Conservation (phyloP, 75 land plant species). For the Azolla pinnata region DNA sequence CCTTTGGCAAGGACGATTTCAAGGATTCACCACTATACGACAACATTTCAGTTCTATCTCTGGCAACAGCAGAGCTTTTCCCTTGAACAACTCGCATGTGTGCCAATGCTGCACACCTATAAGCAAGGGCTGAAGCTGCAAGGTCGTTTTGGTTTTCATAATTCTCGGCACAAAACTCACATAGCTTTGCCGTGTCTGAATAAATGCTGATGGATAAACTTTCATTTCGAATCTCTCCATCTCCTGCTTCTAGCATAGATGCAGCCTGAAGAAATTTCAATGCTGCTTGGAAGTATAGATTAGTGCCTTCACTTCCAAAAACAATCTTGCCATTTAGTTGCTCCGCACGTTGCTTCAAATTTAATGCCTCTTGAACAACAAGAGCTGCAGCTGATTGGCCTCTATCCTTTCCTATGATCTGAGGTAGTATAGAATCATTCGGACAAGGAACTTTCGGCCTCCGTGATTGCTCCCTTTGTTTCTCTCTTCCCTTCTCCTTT, state of each 20-base stretch:
- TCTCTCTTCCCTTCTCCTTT: slow-evolving; percentile 19
- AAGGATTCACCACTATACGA: no score
- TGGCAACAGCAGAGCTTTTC: slow-evolving; percentile 27
- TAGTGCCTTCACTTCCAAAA: slow-evolving; percentile 46
- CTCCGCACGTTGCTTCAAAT: slow-evolving; percentile 79
- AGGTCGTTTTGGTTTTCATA: slow-evolving; percentile 64
- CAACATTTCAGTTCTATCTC: no score
- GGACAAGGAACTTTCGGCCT: no score
- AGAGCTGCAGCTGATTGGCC: slow-evolving; percentile 31
- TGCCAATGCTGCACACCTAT: slow-evolving; percentile 85
- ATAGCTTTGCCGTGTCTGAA: slow-evolving; percentile 66
- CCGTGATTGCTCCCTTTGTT: slow-evolving; percentile 15
- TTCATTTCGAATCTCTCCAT: slow-evolving; percentile 25
- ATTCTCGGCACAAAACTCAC: slow-evolving; percentile 68
- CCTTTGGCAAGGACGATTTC: no score
- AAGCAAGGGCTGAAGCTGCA: slow-evolving; percentile 87
- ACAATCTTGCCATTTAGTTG: slow-evolving; percentile 26
- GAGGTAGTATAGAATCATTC: no score
- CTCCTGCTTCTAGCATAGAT: slow-evolving; percentile 53
- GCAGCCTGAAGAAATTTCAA: slow-evolving; percentile 83
- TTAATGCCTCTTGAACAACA: slow-evolving; percentile 59
- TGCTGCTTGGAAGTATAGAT: slow-evolving; percentile 74
- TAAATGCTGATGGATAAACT: slow-evolving; percentile 47
- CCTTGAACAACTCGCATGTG: slow-evolving; percentile 58
- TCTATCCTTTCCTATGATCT: no score